Base-by-base conservation (phyloP, 2,329 filamentous ascomycete species). In the Xylariaceae sp. region DNA sequence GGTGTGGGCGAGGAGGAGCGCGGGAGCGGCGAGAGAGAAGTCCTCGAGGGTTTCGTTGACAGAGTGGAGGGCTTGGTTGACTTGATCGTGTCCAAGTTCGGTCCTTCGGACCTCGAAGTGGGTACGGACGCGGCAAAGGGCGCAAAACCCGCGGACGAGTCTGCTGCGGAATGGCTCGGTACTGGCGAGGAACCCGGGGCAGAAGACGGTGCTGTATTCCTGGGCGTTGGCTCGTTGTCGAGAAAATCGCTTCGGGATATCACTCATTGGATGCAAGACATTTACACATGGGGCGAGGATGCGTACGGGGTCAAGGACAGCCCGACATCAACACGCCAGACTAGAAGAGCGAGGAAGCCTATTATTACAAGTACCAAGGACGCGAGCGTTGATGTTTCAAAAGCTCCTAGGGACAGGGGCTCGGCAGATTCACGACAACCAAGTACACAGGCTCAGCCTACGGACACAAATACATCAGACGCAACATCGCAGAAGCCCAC, bases 1-100 rank as follows among this genome's bases (percentile, higher is more conserved):
- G 95, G 95, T 0, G 95, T 98, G 1, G 95, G 95, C 18, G 95
- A 98, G 71, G 95, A 98, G 75, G 91, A 97, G 52, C 89, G 92
- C 71, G 93, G 93, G 3, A 97, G 93, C 70, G 92, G 92, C 29
- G 93, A 98, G 76, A 82, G 93, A 66, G 93, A 96, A 66, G 93
- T 98, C 0, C 78, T 99, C 1, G 93, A 98, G 72, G 91, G 91
- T n/a, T 85, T 96, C 59, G 86, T 91, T 1, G 82, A 81, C 9
- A 81, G 90, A 52, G 90, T 91, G 20, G 88, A 95, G 49, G 95
- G 95, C 0, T 79, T 99, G 40, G 83, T 96, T 5, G 95, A 99
- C 73, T 73, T 98, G 47, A 79, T 97, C 42, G 92, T 97, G 2
- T 92, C 90, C 43, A 88, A 89, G 64, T 98, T 96, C 71, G 93